A percentile compares a stretch with the other conserved stretches of the same genome.
These are phyloP conservation scores for Gliomastix tumulicola DNA, from an alignment of 2,329 filamentous ascomycete species.

Conservation along the genomic window DNA sequence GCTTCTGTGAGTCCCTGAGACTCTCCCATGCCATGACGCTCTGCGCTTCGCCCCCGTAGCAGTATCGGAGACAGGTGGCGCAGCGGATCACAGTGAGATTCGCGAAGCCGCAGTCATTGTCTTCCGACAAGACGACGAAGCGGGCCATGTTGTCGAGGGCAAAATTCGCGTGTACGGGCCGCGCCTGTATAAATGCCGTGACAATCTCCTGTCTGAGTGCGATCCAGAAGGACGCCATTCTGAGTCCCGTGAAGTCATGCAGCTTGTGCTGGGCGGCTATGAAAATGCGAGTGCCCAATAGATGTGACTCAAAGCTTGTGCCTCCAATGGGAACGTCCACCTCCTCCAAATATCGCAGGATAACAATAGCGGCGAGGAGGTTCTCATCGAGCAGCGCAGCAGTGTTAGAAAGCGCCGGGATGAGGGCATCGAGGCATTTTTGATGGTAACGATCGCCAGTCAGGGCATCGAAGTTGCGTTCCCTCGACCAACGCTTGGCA, in stretches of 20 bases:
- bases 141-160: constrained; percentile 12
- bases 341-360: constrained; percentile 20
- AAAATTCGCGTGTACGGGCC: constrained; percentile 17
- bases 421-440: constrained; percentile 38
- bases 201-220: constrained; percentile 19
- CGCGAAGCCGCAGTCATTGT: constrained; percentile 15
- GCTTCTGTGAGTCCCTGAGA: constrained; percentile 13
- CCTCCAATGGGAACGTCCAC: constrained; percentile 3
- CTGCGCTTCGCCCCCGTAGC: constrained; percentile 17
- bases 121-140: constrained; percentile 9
- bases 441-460: constrained; percentile 46
- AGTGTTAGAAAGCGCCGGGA: constrained; percentile 16
- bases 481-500: constrained; percentile 40
- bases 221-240: constrained; percentile 18
- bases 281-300: constrained; percentile 18
- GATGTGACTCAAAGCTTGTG: constrained; percentile 13
- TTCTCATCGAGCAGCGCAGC: constrained; percentile 18
- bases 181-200: constrained; percentile 19
- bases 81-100: constrained; percentile 17
- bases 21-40: constrained; percentile 12
- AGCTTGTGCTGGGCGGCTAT: constrained; percentile 18
- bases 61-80: constrained; percentile 17
- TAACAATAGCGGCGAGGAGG: constrained; percentile 17
- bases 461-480: constrained; percentile 35
- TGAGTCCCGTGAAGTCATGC: constrained; percentile 16